Conservation (phyloP, 2,329 filamentous ascomycete species). For the Ophiostoma fasciatum region DNA sequence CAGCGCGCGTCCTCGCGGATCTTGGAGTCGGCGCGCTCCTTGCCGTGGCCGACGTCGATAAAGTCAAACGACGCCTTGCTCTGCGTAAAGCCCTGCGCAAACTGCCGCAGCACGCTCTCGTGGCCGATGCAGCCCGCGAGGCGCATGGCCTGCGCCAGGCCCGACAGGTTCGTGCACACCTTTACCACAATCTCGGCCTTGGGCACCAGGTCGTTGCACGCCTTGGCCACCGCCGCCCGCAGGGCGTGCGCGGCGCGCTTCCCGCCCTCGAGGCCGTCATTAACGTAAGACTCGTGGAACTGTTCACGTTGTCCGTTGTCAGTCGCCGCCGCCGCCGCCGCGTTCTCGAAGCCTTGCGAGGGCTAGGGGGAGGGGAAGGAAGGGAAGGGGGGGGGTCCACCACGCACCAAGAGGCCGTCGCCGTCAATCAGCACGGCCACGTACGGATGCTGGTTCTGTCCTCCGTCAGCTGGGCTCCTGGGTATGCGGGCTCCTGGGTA, state of each 20-base stretch:
- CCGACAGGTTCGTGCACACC: slow-evolving; percentile 38
- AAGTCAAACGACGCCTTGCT: slow-evolving; percentile 46
- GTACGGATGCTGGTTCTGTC: slow-evolving; percentile 41
- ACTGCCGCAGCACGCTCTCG: slow-evolving; percentile 35
- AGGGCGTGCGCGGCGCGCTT: slow-evolving; percentile 36
- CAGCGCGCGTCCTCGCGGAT: slow-evolving; percentile 43
- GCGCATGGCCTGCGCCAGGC: slow-evolving; percentile 34
- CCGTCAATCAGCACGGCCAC: slow-evolving; percentile 47
- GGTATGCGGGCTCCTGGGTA: too few relatives aligned
- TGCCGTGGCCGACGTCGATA: slow-evolving; percentile 44
- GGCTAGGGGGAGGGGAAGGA: neutral
- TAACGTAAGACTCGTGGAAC: slow-evolving; percentile 43
- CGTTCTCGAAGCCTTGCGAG: too few relatives aligned
- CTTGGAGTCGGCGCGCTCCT: slow-evolving; percentile 44
- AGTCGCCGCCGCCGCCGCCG: too few relatives aligned
- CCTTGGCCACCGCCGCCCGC: slow-evolving; percentile 29
- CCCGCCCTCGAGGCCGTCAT: slow-evolving; percentile 39
- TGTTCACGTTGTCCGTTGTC: too few relatives aligned
- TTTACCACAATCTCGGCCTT: slow-evolving; percentile 41
- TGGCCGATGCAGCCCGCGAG: slow-evolving; percentile 31
- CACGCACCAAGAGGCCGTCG: slow-evolving; percentile 41
- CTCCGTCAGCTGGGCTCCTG: neutral
- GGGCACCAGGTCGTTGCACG: slow-evolving; percentile 32
- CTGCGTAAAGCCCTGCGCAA: slow-evolving; percentile 45
- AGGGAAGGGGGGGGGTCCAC: neutral